phyloP scores from a whole-genome alignment of 139 green algal genomes.

The Chlamydomonas incerta region DNA sequence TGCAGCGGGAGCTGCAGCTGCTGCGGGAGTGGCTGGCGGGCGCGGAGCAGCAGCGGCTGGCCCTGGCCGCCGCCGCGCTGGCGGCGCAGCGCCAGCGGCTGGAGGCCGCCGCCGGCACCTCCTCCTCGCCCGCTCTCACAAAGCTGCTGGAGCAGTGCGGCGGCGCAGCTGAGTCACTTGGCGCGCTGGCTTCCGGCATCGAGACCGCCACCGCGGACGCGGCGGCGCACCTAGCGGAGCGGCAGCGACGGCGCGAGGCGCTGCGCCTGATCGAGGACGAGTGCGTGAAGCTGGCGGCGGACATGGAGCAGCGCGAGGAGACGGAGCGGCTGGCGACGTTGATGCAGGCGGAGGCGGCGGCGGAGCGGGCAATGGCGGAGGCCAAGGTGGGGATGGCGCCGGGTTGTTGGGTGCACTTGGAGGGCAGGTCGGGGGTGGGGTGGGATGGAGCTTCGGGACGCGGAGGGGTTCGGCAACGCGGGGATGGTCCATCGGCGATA shows the following conservation, averaged over 20 bases:
- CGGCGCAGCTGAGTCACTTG: neutral
- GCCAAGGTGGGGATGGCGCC: neutral
- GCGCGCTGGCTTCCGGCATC: neutral
- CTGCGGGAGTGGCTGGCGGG: neutral
- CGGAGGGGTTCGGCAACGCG: too few relatives aligned
- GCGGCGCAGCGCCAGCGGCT: neutral
- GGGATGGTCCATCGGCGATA: too few relatives aligned
- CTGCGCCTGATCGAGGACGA: slow-evolving; percentile 38
- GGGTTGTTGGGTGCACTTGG: too few relatives aligned
- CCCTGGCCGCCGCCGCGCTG: neutral
- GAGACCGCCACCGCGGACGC: neutral
- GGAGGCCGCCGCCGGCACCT: neutral
- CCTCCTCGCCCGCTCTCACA: neutral
- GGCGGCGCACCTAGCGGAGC: neutral
- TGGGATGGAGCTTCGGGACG: too few relatives aligned
- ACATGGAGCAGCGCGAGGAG: slow-evolving; percentile 35
- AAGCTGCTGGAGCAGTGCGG: neutral
- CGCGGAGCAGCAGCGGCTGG: slow-evolving; percentile 5
- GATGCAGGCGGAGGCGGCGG: slow-evolving; percentile 33
- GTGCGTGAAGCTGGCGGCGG: slow-evolving; percentile 35
- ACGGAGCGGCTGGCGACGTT: slow-evolving; percentile 24
- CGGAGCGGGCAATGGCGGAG: slow-evolving; percentile 18
- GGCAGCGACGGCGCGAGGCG: slow-evolving; percentile 17
- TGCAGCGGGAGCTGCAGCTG: neutral
- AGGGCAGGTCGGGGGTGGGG: too few relatives aligned